Percentiles rank a stretch among this genome's conserved stretches.
These are phyloP conservation scores for Apiotrichum sp. DNA, from an alignment of 1,284 basidiomycete species.

Conservation along the genomic window DNA sequence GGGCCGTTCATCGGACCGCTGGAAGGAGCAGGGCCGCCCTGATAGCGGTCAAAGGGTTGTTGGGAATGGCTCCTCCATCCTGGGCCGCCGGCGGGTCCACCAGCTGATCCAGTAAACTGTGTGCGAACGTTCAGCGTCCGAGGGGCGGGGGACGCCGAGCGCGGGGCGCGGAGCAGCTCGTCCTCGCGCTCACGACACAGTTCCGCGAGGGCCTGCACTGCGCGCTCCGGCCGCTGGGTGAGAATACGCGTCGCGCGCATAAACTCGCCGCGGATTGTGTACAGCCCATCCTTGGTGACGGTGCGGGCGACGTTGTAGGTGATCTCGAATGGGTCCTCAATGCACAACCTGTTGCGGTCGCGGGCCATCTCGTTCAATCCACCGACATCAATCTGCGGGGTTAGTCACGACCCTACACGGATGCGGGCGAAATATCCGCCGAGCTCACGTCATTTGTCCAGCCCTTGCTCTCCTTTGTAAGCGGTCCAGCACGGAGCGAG, in stretches of 20 bases:
- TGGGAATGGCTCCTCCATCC: slow-evolving; percentile 41
- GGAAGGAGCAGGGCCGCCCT: background rate
- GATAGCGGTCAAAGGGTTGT: slow-evolving; percentile 34
- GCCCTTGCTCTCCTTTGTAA: slow-evolving; percentile 85
- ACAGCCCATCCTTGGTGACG: slow-evolving; percentile 92
- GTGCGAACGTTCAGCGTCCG: slow-evolving; percentile 34
- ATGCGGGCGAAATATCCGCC: slow-evolving; percentile 46
- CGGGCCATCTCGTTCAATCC: slow-evolving; percentile 61
- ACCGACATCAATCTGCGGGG: slow-evolving; percentile 48
- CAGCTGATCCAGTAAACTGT: slow-evolving; percentile 20
- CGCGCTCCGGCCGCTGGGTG: slow-evolving; percentile 68
- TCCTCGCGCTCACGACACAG: slow-evolving; percentile 59
- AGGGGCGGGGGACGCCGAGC: slow-evolving; percentile 46
- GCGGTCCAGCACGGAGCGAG: slow-evolving; percentile 78
- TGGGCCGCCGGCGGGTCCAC: slow-evolving; percentile 7
- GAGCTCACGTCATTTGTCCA: slow-evolving; percentile 82
- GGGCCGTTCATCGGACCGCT: slow-evolving; percentile 3
- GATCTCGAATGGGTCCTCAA: slow-evolving; percentile 95
- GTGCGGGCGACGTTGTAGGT: slow-evolving; percentile 95
- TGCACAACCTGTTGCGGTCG: slow-evolving; percentile 86
- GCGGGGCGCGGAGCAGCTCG: slow-evolving; percentile 46
- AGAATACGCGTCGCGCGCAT: slow-evolving; percentile 90
- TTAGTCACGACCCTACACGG: background rate
- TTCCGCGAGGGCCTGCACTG: slow-evolving; percentile 70
- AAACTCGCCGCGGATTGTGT: slow-evolving; percentile 95